phyloP scores from a whole-genome alignment of 331 rosid species.

The Prunus yedoensis region DNA sequence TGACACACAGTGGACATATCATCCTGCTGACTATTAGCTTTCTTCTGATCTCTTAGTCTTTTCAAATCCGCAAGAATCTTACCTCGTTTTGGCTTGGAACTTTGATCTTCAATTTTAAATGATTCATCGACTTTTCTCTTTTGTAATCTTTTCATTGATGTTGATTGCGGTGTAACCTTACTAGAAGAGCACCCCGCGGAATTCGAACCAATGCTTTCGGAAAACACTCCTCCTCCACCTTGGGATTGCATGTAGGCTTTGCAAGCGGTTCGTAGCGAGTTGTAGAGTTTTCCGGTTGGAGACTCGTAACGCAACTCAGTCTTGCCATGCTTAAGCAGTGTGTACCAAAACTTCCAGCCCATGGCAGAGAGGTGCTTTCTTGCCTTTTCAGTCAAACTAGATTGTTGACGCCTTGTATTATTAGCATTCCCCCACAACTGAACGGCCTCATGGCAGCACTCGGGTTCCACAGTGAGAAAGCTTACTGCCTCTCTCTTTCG shows the following conservation, averaged over 20 bases:
- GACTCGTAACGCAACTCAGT: conserved; percentile 57
- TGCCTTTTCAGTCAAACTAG: conserved; percentile 20
- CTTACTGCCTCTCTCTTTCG: neutral
- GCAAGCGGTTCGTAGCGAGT: conserved; percentile 61
- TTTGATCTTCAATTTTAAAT: neutral
- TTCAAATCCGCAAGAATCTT: conserved; percentile 6
- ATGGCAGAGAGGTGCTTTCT: conserved; percentile 42
- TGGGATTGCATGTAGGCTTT: conserved; percentile 28
- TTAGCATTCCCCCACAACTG: conserved; percentile 29
- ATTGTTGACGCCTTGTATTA: neutral
- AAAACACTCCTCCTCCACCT: neutral
- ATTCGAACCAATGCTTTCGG: conserved; percentile 12
- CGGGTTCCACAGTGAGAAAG: neutral
- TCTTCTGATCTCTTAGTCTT: neutral
- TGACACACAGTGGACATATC: neutral
- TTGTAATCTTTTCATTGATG: neutral
- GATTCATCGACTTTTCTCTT: neutral
- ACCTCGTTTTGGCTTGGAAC: neutral
- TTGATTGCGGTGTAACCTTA: neutral
- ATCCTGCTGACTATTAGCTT: neutral
- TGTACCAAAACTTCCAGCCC: conserved; percentile 54
- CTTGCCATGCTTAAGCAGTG: conserved; percentile 2
- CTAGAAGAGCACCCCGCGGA: neutral
- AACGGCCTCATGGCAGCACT: conserved; percentile 49
- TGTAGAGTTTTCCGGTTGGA: conserved; percentile 42